Base-by-base conservation (phyloP, 176 grass and related monocot species). In the Phyllostachys edulis region DNA sequence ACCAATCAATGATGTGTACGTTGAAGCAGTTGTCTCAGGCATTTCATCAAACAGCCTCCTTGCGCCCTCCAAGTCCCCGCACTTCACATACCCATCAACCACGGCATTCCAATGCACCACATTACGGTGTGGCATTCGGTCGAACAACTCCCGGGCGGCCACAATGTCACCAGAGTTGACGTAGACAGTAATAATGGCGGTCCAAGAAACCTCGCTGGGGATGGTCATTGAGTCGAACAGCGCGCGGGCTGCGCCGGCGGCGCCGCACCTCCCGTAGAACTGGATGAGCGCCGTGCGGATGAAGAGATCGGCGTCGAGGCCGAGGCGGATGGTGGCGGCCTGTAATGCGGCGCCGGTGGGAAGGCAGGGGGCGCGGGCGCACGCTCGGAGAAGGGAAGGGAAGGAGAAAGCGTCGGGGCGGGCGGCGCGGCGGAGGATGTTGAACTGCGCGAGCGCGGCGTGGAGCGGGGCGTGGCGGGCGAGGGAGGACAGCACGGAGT, bases 61-160 rank as follows among this genome's bases (percentile, higher is more conserved):
- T 12, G 93, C 91, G 20, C 56, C 39, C 5, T 78, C 61, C 78
- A 96, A 41, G 66, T 94, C 91, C 64, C 93, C 80, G 2, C 79
- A 89, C 89, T 94, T 98, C 1, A 94, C 86, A 29, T 82, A 89
- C 6, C 96, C 96, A 68, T 82, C 77, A 68, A 98, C 87, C 91
- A 98, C 92, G 26, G 77, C 85, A 75, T 95, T 96, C 91, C 87
- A 98, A 47, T 94, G 89, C 62, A 92, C 91, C 47, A 82, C 44
- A 77, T 90, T 98, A 82, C 63, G 89, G 14, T 40, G 69, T 16
- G 86, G 89, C 75, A 98, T 94, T 86, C 66, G 50, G 37, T 95
- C 87, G 11, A 98, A 98, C 75, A 92, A 65, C 46, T 81, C 26
- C 5, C 72, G 82, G 12, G 96, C 91, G 7, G 85, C 68, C 11